These are phyloP conservation scores for Anthoceros angustus DNA, from an alignment of 225 moss, liverwort and hornwort genomes.

Conservation along the genomic window DNA sequence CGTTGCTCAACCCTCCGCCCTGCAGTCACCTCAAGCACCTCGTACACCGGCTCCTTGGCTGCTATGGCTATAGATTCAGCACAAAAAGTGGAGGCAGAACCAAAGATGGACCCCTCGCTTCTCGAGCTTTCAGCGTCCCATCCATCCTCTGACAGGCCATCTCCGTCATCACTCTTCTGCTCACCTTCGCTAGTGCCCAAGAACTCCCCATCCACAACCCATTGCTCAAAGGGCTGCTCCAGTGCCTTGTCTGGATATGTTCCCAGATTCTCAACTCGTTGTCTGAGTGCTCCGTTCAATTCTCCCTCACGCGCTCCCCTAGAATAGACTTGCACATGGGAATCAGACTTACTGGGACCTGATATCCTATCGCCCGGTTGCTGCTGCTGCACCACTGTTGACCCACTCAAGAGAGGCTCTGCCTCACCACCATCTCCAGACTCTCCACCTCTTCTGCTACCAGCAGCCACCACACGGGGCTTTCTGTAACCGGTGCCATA, in stretches of 20 bases:
- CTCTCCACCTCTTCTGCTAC: background rate
- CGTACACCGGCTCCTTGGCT: slow-evolving; percentile 49
- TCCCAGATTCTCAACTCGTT: background rate
- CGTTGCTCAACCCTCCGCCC: slow-evolving; percentile 28
- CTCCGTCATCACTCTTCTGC: background rate
- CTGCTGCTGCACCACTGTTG: no score
- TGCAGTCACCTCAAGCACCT: slow-evolving; percentile 51
- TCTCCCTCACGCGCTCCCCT: background rate
- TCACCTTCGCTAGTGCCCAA: background rate
- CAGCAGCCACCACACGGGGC: background rate
- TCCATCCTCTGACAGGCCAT: background rate
- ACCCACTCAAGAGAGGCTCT: no score
- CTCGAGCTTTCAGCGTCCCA: slow-evolving; percentile 26
- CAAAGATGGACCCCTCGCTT: slow-evolving; percentile 18
- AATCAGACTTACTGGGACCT: no score
- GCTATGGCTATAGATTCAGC: slow-evolving; percentile 45
- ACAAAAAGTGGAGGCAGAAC: slow-evolving; percentile 15
- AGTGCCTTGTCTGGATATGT: background rate
- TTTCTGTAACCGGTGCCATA: background rate
- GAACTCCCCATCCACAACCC: background rate
- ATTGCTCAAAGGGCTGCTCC: background rate
- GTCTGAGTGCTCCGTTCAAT: background rate
- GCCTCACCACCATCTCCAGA: background rate
- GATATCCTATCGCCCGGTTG: no score
- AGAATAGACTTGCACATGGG: no score